A percentile compares a stretch with the other conserved stretches of the same genome.
These are phyloP conservation scores for Brasilioporus rufonigricans DNA, from an alignment of 768 basidiomycete genomes.

Conservation along the genomic window DNA sequence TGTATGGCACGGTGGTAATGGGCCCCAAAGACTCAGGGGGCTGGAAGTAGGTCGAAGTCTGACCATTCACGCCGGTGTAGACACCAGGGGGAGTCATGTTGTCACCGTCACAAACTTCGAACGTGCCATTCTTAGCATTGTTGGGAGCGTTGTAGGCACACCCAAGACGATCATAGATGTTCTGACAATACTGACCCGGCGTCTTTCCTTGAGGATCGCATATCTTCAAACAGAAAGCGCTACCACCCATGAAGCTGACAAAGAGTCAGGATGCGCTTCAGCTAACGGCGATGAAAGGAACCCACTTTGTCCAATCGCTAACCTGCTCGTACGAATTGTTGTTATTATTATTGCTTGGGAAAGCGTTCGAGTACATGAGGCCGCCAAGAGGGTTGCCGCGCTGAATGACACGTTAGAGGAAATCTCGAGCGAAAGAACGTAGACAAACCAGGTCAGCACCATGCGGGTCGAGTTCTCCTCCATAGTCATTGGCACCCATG, in stretches of 20 bases:
- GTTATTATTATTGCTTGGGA: slow-evolving; percentile 43
- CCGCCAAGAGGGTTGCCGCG: slow-evolving; percentile 83
- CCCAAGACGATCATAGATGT: slow-evolving; percentile 75
- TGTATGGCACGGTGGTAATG: slow-evolving; percentile 46
- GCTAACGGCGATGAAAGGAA: neutral
- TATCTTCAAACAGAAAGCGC: slow-evolving; percentile 65
- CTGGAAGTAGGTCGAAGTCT: slow-evolving; percentile 43
- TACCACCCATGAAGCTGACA: slow-evolving; percentile 65
- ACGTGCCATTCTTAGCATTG: slow-evolving; percentile 53
- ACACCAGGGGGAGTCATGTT: slow-evolving; percentile 59
- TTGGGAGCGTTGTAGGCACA: slow-evolving; percentile 72
- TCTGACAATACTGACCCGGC: slow-evolving; percentile 57
- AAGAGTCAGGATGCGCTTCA: slow-evolving; percentile 2
- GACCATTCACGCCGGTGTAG: slow-evolving; percentile 38
- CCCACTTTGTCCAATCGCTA: slow-evolving; percentile 67
- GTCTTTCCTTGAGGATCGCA: slow-evolving; percentile 61
- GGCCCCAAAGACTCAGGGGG: slow-evolving; percentile 46
- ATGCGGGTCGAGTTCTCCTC: slow-evolving; percentile 78
- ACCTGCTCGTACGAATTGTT: slow-evolving; percentile 51
- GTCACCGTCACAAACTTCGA: slow-evolving; percentile 67
- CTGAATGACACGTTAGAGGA: slow-evolving; percentile 31
- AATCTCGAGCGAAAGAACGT: slow-evolving; percentile 12
- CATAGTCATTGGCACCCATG: slow-evolving; percentile 51
- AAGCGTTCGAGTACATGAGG: slow-evolving; percentile 62
- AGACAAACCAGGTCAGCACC: slow-evolving; percentile 58